A percentile compares a stretch with the other conserved stretches of the same genome.
Conservation (phyloP, 495 filamentous ascomycete species). For the Podospora australis region DNA sequence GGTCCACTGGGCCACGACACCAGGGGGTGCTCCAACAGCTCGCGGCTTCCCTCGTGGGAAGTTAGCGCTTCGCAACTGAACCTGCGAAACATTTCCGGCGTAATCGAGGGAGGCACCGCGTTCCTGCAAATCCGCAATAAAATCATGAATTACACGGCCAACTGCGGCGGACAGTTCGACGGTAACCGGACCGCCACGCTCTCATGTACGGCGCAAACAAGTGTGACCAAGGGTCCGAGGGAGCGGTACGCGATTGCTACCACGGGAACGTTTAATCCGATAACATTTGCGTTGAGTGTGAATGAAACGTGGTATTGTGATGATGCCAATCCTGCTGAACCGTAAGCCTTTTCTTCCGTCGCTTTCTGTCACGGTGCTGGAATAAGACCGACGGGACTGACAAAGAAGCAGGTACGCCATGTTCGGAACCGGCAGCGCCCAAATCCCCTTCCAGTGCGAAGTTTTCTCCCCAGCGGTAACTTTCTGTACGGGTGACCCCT, state of each 20-base stretch:
- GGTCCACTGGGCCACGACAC: constrained; percentile 18
- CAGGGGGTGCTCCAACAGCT: constrained; percentile 14
- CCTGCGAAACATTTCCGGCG: background rate
- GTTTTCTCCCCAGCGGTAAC: constrained; percentile 3
- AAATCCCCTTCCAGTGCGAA: constrained; percentile 8
- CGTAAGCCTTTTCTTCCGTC: constrained; percentile 5
- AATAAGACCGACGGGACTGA: background rate
- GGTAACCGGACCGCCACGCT: background rate
- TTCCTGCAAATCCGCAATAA: constrained; percentile 10
- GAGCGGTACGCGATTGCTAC: too few relatives aligned
- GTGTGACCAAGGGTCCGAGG: too few relatives aligned
- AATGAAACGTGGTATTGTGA: constrained; percentile 23
- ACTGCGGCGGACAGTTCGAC: constrained; percentile 3
- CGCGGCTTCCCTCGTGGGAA: constrained; percentile 12
- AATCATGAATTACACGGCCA: constrained; percentile 6
- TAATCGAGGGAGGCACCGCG: constrained; percentile 1
- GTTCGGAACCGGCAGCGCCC: constrained; percentile 5
- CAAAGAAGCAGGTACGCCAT: background rate
- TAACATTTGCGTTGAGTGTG: constrained; percentile 4
- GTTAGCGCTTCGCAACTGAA: constrained; percentile 9
- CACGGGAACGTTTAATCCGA: constrained; percentile 5
- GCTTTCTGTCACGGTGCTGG: background rate
- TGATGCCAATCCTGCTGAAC: constrained; percentile 10
- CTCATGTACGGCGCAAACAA: constrained; percentile 1
- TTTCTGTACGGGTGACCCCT: constrained; percentile 13